Conservation (phyloP, 768 basidiomycete genomes). For the Mycena kentingensis region DNA sequence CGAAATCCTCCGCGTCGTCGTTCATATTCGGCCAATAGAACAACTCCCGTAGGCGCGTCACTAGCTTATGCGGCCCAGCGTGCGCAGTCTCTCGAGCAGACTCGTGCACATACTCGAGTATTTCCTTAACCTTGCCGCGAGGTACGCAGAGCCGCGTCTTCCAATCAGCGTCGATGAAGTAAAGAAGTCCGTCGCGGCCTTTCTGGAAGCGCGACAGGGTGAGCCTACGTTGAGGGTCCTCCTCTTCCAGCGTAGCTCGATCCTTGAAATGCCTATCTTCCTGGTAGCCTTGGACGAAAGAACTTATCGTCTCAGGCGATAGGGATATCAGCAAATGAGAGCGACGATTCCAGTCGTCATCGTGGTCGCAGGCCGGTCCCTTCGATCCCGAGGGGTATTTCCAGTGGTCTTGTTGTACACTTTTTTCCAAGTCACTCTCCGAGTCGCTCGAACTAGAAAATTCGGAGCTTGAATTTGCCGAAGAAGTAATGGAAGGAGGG, state of each 20-base stretch:
- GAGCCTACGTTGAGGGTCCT: neutral
- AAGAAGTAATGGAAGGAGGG: too few relatives aligned
- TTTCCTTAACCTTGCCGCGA: constrained; percentile 20
- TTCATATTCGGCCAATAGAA: neutral
- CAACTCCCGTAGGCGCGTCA: neutral
- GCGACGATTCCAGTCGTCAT: neutral
- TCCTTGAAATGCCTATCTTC: neutral
- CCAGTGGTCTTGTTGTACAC: neutral
- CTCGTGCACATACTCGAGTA: neutral
- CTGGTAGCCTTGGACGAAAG: neutral
- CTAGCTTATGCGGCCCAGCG: neutral
- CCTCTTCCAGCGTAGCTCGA: neutral
- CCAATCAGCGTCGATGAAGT: constrained; percentile 9
- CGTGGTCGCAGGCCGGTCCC: neutral
- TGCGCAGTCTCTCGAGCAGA: neutral
- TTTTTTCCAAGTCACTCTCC: too few relatives aligned
- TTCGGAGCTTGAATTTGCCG: neutral
- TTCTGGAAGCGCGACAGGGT: constrained; percentile 1
- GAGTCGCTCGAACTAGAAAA: neutral
- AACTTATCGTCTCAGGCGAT: neutral
- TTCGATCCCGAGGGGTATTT: neutral
- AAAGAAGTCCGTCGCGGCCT: constrained; percentile 1
- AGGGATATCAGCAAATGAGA: neutral
- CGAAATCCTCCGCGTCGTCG: neutral
- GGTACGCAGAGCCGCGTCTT: constrained; percentile 3